Evolutionary conservation across 352 stramenopile genomes (phyloP).

Genomic region (Phytophthora pseudosyringae): DNA sequence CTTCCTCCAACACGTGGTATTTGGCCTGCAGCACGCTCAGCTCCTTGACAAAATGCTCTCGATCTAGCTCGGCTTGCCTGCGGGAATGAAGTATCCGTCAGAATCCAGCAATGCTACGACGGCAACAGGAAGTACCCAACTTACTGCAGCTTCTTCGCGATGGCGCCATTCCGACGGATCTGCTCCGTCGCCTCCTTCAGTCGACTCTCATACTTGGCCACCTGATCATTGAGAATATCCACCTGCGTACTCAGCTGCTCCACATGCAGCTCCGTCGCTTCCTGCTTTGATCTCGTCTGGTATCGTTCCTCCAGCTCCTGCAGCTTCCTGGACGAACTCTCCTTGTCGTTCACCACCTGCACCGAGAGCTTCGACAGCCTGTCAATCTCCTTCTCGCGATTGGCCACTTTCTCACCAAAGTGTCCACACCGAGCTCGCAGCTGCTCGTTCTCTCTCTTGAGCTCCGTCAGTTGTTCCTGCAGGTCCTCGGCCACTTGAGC

Average conservation of each 20-base stretch:
- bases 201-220: slow-evolving; percentile 81
- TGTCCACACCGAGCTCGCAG: slow-evolving; percentile 44
- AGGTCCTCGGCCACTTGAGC: slow-evolving; percentile 48
- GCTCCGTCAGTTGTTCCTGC: slow-evolving; percentile 50
- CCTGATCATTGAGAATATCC: slow-evolving; percentile 80
- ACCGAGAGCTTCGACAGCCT: slow-evolving; percentile 61
- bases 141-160: slow-evolving; percentile 67
- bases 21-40: slow-evolving; percentile 52
- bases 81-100: neutral
- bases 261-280: slow-evolving; percentile 64
- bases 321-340: slow-evolving; percentile 33
- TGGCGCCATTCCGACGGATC: slow-evolving; percentile 41
- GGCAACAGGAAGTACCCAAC: slow-evolving; percentile 16
- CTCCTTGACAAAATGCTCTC: slow-evolving; percentile 60
- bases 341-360: slow-evolving; percentile 33
- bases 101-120: neutral
- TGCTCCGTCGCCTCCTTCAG: slow-evolving; percentile 69
- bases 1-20: slow-evolving; percentile 59
- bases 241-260: slow-evolving; percentile 76
- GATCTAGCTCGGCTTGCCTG: slow-evolving; percentile 55
- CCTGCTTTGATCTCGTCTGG: slow-evolving; percentile 39
- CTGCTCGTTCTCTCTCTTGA: slow-evolving; percentile 57
- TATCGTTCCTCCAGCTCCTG: slow-evolving; percentile 45
- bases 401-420: slow-evolving; percentile 60
- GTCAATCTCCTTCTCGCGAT: slow-evolving; percentile 76